A percentile compares a stretch with the other conserved stretches of the same genome.
Evolutionary conservation across 495 filamentous ascomycete genomes (phyloP).

Genomic region (Penicillium goetzii): DNA sequence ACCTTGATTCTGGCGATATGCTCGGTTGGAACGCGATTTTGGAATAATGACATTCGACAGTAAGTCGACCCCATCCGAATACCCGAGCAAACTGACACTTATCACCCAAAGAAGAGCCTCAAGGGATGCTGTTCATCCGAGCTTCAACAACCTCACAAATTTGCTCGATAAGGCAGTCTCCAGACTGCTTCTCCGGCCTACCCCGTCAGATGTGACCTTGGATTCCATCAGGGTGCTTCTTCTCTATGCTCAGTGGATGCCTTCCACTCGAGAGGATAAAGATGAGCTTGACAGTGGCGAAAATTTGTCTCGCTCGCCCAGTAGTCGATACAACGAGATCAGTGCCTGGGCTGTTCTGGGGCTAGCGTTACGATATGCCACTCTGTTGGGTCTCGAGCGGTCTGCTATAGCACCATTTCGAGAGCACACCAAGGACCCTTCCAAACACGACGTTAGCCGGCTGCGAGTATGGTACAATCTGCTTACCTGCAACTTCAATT

Average conservation of each 20-base stretch:
- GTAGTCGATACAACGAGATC: constrained; percentile 30
- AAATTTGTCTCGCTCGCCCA: background rate
- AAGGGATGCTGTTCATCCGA: background rate
- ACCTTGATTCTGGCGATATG: constrained; percentile 24
- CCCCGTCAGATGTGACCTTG: constrained; percentile 25
- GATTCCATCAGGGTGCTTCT: constrained; percentile 25
- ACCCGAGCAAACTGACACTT: background rate
- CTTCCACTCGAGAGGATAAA: constrained; percentile 19
- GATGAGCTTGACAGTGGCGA: constrained; percentile 10
- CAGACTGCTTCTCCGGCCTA: constrained; percentile 26
- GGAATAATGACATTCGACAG: constrained; percentile 10
- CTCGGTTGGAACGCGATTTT: constrained; percentile 24
- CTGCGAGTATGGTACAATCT: constrained; percentile 28
- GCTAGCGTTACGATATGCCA: constrained; percentile 26
- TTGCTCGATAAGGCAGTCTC: constrained; percentile 27
- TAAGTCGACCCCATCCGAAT: constrained; percentile 2
- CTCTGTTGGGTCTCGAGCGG: constrained; percentile 21
- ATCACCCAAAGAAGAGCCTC: background rate
- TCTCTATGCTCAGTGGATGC: constrained; percentile 33
- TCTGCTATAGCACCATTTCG: constrained; percentile 17
- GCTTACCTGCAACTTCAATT: constrained; percentile 26
- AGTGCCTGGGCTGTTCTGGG: constrained; percentile 26
- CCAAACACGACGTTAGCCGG: constrained; percentile 11
- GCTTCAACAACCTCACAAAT: constrained; percentile 15
- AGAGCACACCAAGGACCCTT: background rate